Base-by-base conservation (phyloP, 1,284 basidiomycete genomes). In the Naganishia albida region DNA sequence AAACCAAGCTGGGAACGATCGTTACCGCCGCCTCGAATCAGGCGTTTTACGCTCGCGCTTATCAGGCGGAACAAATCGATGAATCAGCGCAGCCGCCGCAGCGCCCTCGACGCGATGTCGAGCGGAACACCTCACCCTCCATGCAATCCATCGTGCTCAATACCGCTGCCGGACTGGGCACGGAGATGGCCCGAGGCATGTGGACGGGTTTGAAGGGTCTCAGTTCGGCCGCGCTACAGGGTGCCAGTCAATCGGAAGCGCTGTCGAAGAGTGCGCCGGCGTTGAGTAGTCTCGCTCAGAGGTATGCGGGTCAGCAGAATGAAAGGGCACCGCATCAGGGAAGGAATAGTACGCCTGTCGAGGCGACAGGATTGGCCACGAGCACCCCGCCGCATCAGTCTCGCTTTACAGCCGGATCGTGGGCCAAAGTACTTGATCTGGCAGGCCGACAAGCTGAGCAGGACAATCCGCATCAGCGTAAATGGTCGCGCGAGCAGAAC, bases 381-480 rank as follows among this genome's bases (percentile, higher is more conserved):
- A 44, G 30, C 28, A 6, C 15, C 16, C 30, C 62, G 40, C 46
- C n/a, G n/a, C 38, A 20, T 8, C 38, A 42, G 28, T 38, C 26
- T 1, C 48, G 59, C 28, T 59, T 34, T 28, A 26, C 23, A 16
- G 43, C 40, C 7, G 51, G 59, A 13, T 53, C 44, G 6, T 68
- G 67, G 67, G 53, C 65, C 57, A 68, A 68, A 46, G 48, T 68
- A 8, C 44, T 68, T 10, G 67, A 68, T 39, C 20, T 68, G 23
- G n/a, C n/a, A n/a, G 60, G 62, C 4, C 18, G 42, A 8, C 52
- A 46, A 39, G n/a, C 52, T 42, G 38, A n/a, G 8, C n/a, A 15
- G n/a, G 13, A 42, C 23, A 16, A 43, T 2, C 8, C 23, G 18
- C 23, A 1, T 15, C 13, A n/a, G n/a, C n/a, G n/a, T n/a, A 44